phyloP scores from a whole-genome alignment of 345 rosid species.

The Melastoma malabathricum region DNA sequence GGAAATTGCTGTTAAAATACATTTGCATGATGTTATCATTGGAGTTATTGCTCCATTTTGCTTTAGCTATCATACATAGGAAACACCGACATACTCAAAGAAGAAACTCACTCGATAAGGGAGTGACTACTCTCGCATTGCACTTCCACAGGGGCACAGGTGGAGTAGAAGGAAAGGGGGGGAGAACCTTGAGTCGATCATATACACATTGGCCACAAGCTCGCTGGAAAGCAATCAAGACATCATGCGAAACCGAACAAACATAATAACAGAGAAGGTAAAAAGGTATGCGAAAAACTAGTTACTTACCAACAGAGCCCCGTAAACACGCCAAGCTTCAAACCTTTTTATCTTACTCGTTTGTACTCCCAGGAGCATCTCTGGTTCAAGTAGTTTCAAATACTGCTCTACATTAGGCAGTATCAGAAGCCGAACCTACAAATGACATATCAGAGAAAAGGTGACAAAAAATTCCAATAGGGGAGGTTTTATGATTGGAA shows the following conservation, averaged over 20 bases:
- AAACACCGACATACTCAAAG: neutral
- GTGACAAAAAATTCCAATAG: neutral
- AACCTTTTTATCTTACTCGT: slow-evolving; percentile 78
- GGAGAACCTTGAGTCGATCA: slow-evolving; percentile 63
- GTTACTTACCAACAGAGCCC: slow-evolving; percentile 61
- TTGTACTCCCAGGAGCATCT: slow-evolving; percentile 70
- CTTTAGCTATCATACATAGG: neutral
- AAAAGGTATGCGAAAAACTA: neutral
- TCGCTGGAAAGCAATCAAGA: slow-evolving; percentile 30
- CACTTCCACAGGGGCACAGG: slow-evolving; percentile 28
- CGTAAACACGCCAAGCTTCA: slow-evolving; percentile 93
- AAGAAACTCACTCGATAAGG: slow-evolving; percentile 28
- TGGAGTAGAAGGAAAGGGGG: slow-evolving; percentile 42
- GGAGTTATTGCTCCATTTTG: neutral
- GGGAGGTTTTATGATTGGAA: neutral
- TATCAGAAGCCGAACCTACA: slow-evolving; percentile 67
- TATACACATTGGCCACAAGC: slow-evolving; percentile 64
- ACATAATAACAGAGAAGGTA: slow-evolving; percentile 6
- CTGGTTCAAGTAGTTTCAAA: slow-evolving; percentile 75
- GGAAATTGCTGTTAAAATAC: too few relatives aligned
- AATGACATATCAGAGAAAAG: slow-evolving; percentile 5
- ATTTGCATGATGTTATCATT: too few relatives aligned
- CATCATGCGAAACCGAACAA: neutral
- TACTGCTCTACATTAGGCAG: slow-evolving; percentile 75
- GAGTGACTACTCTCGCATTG: slow-evolving; percentile 31